Evolutionary conservation across 2,329 filamentous ascomycete genomes (phyloP), one percentile per base, ranked within the genome.

Genomic region (Elsinoe batatas): DNA sequence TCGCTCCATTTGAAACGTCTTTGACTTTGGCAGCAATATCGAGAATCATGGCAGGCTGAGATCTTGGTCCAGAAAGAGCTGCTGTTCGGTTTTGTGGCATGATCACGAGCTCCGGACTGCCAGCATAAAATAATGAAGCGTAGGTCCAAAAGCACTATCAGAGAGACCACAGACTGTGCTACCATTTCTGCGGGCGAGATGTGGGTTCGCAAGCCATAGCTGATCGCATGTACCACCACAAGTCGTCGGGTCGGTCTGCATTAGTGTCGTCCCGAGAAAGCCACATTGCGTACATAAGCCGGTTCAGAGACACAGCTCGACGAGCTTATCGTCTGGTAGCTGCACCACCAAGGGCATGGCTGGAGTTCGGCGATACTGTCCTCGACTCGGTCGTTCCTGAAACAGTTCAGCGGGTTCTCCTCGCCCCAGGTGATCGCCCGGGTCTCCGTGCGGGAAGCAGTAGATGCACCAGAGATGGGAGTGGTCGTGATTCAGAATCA

Each of bases 381-480:
- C 47, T 37, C 13, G 47, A 49, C 26, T 38, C 32, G 47, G 32
- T 36, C 15, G 20, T 32, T n/a, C n/a, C 35, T 51, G 47, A 51
- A 51, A 51, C 47, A 35, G 32, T 51, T 22, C 47, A 37, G 26
- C 33, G 13, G 18, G 47, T 33, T 38, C 32, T 17, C 22, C 10
- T 51, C 7, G 15, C 18, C 47, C 47, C 20, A 37, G 32, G 26
- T 51, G 47, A 51, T 51, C 47, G 35, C 22, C 47, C 18, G 35
- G 47, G 32, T 51, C 18, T 37, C 33, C 47, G 12, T 38, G 26
- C 47, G 47, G 47, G 33, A 38, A 51, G 17, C 26, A 32, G 47
- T 44, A n/a, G 47, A 51, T 38, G 47, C 32, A 36, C 47, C 47
- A 51, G 18, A 36, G 47, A 51, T 51, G 47, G 44, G 4, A 33